phyloP scores from a whole-genome alignment of 495 filamentous ascomycete genomes.

The Rhypophila decipiens region DNA sequence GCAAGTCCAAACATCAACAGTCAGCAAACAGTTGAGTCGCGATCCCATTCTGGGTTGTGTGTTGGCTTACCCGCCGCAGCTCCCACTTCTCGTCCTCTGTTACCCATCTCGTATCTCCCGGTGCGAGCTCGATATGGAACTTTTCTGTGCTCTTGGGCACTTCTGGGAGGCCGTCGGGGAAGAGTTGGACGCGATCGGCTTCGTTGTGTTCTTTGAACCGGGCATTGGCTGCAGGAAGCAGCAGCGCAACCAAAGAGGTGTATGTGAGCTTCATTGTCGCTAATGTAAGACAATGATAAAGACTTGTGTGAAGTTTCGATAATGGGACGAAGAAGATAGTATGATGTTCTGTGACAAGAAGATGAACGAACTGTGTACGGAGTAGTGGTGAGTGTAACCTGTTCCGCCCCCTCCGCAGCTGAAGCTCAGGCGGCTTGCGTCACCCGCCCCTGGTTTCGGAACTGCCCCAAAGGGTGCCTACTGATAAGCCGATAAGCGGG shows the following conservation, averaged over 20 bases:
- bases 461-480: no score
- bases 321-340: not conserved
- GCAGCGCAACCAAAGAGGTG: slow-evolving; percentile 39
- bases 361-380: not conserved
- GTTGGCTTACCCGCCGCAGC: slow-evolving; percentile 63
- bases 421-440: not conserved
- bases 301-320: not conserved
- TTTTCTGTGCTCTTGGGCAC: slow-evolving; percentile 39
- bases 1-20: slow-evolving; percentile 2
- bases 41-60: not conserved
- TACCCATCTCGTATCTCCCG: slow-evolving; percentile 78
- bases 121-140: slow-evolving; percentile 80
- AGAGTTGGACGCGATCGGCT: slow-evolving; percentile 29
- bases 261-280: slow-evolving; percentile 36
- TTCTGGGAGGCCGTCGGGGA: slow-evolving; percentile 22
- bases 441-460: not conserved
- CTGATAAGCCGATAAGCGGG: not conserved
- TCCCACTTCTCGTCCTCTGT: slow-evolving; percentile 95
- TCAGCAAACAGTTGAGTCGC: not conserved
- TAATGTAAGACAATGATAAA: not conserved
- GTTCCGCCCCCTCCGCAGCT: not conserved
- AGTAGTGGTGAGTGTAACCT: no score
- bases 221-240: slow-evolving; percentile 42
- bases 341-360: not conserved
- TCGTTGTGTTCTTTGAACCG: slow-evolving; percentile 48